Conservation (phyloP, 805 yeast species). For the Scheffersomyces ergatensis region DNA sequence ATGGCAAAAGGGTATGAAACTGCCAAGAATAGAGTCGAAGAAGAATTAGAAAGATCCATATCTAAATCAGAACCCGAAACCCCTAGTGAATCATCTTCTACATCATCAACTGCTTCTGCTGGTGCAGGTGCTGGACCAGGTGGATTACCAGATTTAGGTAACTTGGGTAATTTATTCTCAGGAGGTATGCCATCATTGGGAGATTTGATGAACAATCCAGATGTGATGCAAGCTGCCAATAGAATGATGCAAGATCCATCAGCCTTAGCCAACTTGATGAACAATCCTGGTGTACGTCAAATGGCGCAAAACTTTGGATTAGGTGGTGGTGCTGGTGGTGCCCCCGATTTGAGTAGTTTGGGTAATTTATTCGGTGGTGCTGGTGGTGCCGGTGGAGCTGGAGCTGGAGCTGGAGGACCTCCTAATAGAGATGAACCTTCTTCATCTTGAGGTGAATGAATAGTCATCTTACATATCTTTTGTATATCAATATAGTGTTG, state of each 20-base stretch:
- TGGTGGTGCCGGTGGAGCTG: not conserved
- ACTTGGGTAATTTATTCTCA: slow-evolving; percentile 45
- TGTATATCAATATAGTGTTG: too few species aligned
- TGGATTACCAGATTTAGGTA: slow-evolving; percentile 77
- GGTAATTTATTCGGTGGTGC: slow-evolving; percentile 1
- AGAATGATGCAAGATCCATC: slow-evolving; percentile 83
- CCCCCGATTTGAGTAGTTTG: slow-evolving; percentile 57
- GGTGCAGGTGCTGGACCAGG: slow-evolving; percentile 41
- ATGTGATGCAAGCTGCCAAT: slow-evolving; percentile 84
- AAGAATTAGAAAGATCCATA: slow-evolving; percentile 52
- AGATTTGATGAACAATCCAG: slow-evolving; percentile 85
- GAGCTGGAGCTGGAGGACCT: too few species aligned
- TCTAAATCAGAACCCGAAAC: slow-evolving; percentile 26
- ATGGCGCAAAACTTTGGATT: slow-evolving; percentile 79
- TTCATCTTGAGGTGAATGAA: too few species aligned
- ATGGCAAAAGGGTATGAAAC: slow-evolving; percentile 94
- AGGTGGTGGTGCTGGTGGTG: slow-evolving; percentile 50
- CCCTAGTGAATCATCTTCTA: slow-evolving; percentile 22
- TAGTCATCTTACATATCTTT: too few species aligned
- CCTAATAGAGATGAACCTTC: too few species aligned
- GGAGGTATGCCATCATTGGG: slow-evolving; percentile 73
- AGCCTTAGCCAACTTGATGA: slow-evolving; percentile 71
- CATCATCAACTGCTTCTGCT: slow-evolving; percentile 27
- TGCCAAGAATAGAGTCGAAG: slow-evolving; percentile 84
- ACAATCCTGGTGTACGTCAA: slow-evolving; percentile 73